Conservation (phyloP, 1,284 basidiomycete genomes). For the Apiotrichum gamsii region DNA sequence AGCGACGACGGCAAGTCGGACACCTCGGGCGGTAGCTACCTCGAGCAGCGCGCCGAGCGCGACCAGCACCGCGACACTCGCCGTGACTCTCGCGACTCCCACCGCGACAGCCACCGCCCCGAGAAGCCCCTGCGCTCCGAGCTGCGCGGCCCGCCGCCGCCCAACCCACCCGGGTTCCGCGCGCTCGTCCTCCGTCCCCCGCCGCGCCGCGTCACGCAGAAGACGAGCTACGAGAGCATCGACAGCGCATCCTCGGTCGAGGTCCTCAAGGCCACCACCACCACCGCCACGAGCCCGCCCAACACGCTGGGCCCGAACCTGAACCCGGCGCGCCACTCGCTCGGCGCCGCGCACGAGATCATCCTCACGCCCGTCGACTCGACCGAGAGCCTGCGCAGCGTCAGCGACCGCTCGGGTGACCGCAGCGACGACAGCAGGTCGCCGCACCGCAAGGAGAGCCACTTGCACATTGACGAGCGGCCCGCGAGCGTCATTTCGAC, state of each 20-base stretch:
- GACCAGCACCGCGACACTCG: background rate
- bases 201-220: constrained; percentile 17
- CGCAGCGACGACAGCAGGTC: background rate
- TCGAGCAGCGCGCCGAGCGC: background rate
- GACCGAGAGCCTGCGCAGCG: constrained; percentile 2
- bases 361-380: constrained; percentile 8
- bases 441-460: background rate
- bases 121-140: background rate
- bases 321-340: background rate
- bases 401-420: background rate
- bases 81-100: background rate
- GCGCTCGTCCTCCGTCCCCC: constrained; percentile 16
- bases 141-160: background rate
- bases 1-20: background rate
- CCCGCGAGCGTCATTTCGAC: constrained; percentile 9
- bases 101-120: background rate
- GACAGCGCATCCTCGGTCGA: background rate
- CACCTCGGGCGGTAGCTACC: background rate
- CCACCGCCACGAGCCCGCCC: background rate
- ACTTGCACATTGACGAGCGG: constrained; percentile 1
- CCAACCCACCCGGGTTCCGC: constrained; percentile 3
- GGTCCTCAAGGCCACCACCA: constrained; percentile 43
- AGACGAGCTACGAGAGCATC: constrained; percentile 19
- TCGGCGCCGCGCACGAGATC: constrained; percentile 2
- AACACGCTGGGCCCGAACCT: background rate